Evolutionary conservation across 495 filamentous ascomycete species (phyloP), one percentile per base, ranked within the genome.

Genomic region (Ramalina intermedia): DNA sequence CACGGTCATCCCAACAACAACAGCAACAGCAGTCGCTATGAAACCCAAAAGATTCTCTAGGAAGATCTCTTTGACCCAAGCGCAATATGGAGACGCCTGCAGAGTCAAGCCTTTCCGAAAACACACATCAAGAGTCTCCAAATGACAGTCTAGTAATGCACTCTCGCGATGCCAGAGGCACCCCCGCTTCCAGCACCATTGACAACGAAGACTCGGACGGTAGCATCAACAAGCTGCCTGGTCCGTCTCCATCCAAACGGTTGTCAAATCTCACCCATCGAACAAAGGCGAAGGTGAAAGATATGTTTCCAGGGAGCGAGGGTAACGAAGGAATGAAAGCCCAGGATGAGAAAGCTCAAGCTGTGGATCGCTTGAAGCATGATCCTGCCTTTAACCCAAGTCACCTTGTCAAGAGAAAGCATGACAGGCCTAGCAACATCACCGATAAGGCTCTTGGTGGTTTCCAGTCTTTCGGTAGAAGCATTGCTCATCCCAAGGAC

Each of bases 401-500:
- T 13, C 29, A 46, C 11, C 21, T 60, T 14, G 41, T 50, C 13
- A 43, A 55, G 36, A 26, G 23, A 8, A 55, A 48, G 18, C 50
- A 39, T 21, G 38, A 39, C 9, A 49, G 43, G 9, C 36, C 46
- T n/a, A 52, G 41, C 3, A 44, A 47, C 20, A 47, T 45, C 5
- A 49, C 48, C 35, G 46, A 46, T 3, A 55, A 50, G 49, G 44
- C 45, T n/a, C 45, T 54, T 3, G 41, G 37, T n/a, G 41, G 50
- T 12, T 12, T 59, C 7, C 51, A 54, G 16, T 36, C 46, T n/a
- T 39, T 64, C n/a, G 60, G 61, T 6, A 49, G 41, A 14, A 52
- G 39, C 11, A 40, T 64, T 29, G 27, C 53, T 26, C 58, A 69
- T 48, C 66, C 68, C 27, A 59, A 61, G 23, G 47, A 61, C n/a